Evolutionary conservation across 1,139 yeast genomes (phyloP).

Genomic region (Debaryomyces coudertii): DNA sequence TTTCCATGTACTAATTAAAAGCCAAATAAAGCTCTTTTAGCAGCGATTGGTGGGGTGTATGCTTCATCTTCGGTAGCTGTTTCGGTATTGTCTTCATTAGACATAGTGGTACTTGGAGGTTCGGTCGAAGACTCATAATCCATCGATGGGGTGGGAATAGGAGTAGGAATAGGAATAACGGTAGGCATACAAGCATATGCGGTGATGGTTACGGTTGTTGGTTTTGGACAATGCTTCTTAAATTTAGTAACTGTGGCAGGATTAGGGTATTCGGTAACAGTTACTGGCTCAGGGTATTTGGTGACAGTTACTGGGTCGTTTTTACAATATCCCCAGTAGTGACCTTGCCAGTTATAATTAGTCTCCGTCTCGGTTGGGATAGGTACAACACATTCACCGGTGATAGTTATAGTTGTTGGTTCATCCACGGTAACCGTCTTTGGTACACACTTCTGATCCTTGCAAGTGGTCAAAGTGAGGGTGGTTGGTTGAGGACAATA

Average conservation of each 20-base stretch:
- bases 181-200: no score
- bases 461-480: conserved; percentile 49
- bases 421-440: conserved; percentile 51
- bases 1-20: background rate
- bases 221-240: background rate
- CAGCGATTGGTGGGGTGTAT: background rate
- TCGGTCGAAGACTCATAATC: background rate
- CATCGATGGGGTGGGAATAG: background rate
- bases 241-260: background rate
- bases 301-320: background rate
- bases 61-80: background rate
- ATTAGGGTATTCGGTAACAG: background rate
- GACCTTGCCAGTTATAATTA: background rate
- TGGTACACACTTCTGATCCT: conserved; percentile 28
- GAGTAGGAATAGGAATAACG: background rate
- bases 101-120: background rate
- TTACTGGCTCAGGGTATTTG: background rate
- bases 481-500: conserved; percentile 62
- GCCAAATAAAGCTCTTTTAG: background rate
- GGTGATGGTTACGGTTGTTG: background rate
- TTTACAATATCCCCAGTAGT: conserved; percentile 1
- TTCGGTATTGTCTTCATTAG: no score
- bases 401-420: conserved; percentile 58
- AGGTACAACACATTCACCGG: conserved; percentile 64
- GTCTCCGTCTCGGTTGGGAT: background rate